Conservation (phyloP, 2,329 filamentous ascomycete species). For the Aspergillus felis region DNA sequence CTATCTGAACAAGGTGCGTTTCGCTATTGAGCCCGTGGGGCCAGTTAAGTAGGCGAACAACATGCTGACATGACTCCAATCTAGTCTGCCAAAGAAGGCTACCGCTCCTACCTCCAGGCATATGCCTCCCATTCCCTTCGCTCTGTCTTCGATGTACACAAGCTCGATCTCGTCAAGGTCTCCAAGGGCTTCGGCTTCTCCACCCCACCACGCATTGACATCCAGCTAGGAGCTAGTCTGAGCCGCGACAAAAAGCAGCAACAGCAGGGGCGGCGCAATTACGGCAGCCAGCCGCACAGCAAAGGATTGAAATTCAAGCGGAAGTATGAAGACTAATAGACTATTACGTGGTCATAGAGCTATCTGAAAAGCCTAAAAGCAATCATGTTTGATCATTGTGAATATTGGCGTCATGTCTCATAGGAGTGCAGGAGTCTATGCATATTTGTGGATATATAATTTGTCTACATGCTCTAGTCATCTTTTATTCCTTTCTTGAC, state of each 20-base stretch:
- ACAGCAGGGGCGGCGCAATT: slow-evolving; percentile 59
- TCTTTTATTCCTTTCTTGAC: background rate
- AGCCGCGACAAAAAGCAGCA: slow-evolving; percentile 65
- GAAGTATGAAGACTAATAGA: slow-evolving; percentile 32
- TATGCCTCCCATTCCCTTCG: slow-evolving; percentile 84
- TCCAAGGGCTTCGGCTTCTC: slow-evolving; percentile 80
- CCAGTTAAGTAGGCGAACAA: background rate
- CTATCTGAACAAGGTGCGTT: slow-evolving; percentile 78
- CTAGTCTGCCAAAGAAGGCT: slow-evolving; percentile 66
- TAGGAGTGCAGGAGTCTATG: background rate
- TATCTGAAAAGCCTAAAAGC: background rate
- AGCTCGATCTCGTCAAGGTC: slow-evolving; percentile 77
- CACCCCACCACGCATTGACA: slow-evolving; percentile 73
- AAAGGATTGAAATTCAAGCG: slow-evolving; percentile 57
- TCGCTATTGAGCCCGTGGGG: background rate
- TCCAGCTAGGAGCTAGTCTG: slow-evolving; percentile 73
- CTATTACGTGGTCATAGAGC: background rate
- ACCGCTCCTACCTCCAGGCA: slow-evolving; percentile 87
- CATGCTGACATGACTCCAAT: background rate
- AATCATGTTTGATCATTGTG: slow-evolving; percentile 7
- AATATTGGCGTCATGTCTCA: slow-evolving; percentile 8
- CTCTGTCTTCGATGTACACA: slow-evolving; percentile 79
- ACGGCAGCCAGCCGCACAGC: slow-evolving; percentile 67
- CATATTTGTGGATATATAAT: background rate
- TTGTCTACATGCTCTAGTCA: background rate